These are phyloP conservation scores for Teunomyces pallodes DNA, from an alignment of 805 yeast species.

Conservation along the genomic window DNA sequence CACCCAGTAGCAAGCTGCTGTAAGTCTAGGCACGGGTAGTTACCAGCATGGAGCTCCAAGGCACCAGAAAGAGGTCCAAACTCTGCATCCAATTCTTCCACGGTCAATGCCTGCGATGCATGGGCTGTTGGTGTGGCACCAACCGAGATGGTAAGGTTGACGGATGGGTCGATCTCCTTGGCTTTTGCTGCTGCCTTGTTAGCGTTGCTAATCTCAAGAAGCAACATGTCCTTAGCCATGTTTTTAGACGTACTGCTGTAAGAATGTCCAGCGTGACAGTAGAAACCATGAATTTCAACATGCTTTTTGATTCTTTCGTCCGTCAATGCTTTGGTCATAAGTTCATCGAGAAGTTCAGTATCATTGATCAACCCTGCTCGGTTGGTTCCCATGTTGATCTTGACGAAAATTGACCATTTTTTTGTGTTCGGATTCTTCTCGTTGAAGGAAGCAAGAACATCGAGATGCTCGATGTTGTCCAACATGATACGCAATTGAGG, in stretches of 20 bases:
- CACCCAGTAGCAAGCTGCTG: conserved; percentile 76
- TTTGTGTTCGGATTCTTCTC: conserved; percentile 16
- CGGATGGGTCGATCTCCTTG: conserved; percentile 28
- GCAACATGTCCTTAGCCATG: conserved; percentile 46
- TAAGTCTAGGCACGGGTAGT: conserved; percentile 68
- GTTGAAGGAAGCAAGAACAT: conserved; percentile 40
- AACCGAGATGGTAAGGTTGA: conserved; percentile 55
- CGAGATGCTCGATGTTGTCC: conserved; percentile 59
- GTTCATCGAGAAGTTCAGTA: conserved; percentile 31
- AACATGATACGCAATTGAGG: conserved; percentile 54
- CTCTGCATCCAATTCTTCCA: conserved; percentile 17
- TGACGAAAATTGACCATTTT: conserved; percentile 65
- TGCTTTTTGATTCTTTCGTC: conserved; percentile 21
- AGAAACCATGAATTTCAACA: conserved; percentile 61
- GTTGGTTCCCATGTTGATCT: conserved; percentile 68
- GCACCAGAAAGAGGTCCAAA: conserved; percentile 31
- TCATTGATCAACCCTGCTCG: conserved; percentile 57
- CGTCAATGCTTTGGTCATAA: conserved; percentile 30
- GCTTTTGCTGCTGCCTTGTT: conserved; percentile 50
- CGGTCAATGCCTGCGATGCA: conserved; percentile 38
- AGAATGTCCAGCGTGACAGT: conserved; percentile 80
- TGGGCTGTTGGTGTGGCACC: conserved; percentile 86
- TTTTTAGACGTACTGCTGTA: conserved; percentile 47
- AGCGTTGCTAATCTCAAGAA: conserved; percentile 59
- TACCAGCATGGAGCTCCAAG: conserved; percentile 80